A percentile compares a stretch with the other conserved stretches of the same genome.
phyloP scores from a whole-genome alignment of 2,329 filamentous ascomycete species.

The Colletotrichum falcatum region DNA sequence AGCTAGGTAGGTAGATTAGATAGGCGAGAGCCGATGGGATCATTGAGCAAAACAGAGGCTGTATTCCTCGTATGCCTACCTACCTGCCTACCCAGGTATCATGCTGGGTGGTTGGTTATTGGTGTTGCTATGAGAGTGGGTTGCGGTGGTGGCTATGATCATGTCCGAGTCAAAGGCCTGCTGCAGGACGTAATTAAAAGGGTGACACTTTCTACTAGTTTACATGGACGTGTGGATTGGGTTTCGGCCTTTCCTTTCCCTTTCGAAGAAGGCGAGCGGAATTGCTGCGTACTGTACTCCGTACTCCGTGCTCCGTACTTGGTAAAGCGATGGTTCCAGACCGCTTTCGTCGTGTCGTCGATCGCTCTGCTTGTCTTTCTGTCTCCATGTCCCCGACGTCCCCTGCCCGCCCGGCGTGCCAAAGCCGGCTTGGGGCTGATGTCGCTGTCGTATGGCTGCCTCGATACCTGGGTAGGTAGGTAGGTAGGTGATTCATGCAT shows the following conservation, averaged over 20 bases:
- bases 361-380: background rate
- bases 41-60: constrained; percentile 6
- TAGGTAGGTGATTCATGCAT: too few species aligned
- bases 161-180: constrained; percentile 33
- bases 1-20: too few species aligned
- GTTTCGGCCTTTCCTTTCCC: constrained; percentile 4
- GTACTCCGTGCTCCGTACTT: too few species aligned
- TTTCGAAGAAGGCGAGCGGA: constrained; percentile 13
- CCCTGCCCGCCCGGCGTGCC: constrained; percentile 5
- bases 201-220: constrained; percentile 1
- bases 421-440: background rate
- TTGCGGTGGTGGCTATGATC: constrained; percentile 12
- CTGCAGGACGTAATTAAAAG: constrained; percentile 19
- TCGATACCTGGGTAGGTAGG: too few species aligned
- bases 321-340: background rate
- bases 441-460: background rate
- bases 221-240: constrained; percentile 11
- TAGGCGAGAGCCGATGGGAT: background rate
- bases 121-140: constrained; percentile 18
- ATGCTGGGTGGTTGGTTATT: constrained; percentile 6
- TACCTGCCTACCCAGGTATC: too few species aligned
- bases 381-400: background rate
- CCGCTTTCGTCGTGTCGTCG: background rate
- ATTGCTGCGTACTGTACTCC: too few species aligned
- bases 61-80: background rate